Percentiles rank a stretch among this genome's conserved stretches.
phyloP scores from a whole-genome alignment of 257 asterid genomes.

The Perilla frutescens region DNA sequence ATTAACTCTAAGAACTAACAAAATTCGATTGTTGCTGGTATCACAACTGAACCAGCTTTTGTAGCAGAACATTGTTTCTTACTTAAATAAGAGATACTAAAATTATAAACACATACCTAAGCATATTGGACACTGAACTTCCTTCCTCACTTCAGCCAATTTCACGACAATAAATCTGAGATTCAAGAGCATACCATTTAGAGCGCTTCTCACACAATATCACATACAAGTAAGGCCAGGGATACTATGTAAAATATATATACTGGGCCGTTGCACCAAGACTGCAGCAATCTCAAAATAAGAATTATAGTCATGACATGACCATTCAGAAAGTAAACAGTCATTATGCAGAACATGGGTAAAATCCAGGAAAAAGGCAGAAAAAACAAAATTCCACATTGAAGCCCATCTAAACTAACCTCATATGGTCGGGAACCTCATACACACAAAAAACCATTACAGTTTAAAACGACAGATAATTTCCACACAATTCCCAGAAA shows the following conservation, averaged over 20 bases:
- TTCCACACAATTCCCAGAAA: constrained; percentile 19
- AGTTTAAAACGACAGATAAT: background rate
- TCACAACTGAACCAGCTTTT: constrained; percentile 28
- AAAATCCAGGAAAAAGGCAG: background rate
- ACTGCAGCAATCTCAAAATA: constrained; percentile 13
- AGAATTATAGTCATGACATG: constrained; percentile 5
- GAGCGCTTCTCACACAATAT: background rate
- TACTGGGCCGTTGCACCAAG: background rate
- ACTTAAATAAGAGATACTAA: constrained; percentile 16
- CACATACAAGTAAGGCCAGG: constrained; percentile 11
- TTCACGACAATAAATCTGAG: constrained; percentile 70
- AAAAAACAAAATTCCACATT: background rate
- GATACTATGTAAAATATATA: constrained; percentile 2
- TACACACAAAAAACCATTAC: background rate
- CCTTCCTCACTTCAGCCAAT: constrained; percentile 86
- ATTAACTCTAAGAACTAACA: background rate
- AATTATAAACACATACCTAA: constrained; percentile 56
- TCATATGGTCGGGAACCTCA: background rate
- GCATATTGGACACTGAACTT: constrained; percentile 97
- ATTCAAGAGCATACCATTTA: constrained; percentile 36
- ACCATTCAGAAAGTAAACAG: background rate
- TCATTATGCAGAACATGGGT: background rate
- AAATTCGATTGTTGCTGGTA: background rate
- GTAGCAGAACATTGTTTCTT: constrained; percentile 21
- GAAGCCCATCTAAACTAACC: constrained; percentile 10